Conservation (phyloP, 805 yeast genomes). For the Sugiyamaella valdiviana region DNA sequence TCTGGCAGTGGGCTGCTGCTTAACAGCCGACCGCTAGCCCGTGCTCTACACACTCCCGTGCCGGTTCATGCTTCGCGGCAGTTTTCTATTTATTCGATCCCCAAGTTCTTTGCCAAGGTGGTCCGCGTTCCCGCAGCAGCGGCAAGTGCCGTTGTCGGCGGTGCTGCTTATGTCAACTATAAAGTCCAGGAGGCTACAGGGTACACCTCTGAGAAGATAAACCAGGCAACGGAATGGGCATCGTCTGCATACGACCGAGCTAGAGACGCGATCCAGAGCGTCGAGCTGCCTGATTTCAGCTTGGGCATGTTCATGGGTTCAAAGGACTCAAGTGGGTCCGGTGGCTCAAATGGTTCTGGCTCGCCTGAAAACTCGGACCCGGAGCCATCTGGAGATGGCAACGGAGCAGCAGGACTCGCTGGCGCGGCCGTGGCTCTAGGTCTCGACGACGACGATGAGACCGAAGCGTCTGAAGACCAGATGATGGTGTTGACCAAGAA, state of each 20-base stretch:
- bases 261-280: constrained; percentile 43
- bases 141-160: constrained; percentile 91
- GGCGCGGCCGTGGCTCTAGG: constrained; percentile 50
- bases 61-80: constrained; percentile 1
- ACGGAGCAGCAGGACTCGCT: constrained; percentile 44
- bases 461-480: constrained; percentile 51
- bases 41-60: neutral
- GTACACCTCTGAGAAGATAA: constrained; percentile 62
- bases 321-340: constrained; percentile 23
- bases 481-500: constrained; percentile 87
- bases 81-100: constrained; percentile 17
- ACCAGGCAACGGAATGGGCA: constrained; percentile 49
- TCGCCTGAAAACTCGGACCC: constrained; percentile 14
- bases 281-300: constrained; percentile 22
- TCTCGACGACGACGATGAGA: constrained; percentile 40
- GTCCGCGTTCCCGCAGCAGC: constrained; percentile 60
- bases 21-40: neutral
- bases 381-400: constrained; percentile 28
- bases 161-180: constrained; percentile 86
- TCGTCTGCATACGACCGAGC: constrained; percentile 40
- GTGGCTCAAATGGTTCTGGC: constrained; percentile 29
- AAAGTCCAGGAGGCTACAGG: constrained; percentile 82
- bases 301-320: constrained; percentile 16
- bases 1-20: neutral
- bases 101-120: constrained; percentile 20